Base-by-base conservation (phyloP, 2,329 filamentous ascomycete species). In the Aspergillus udagawae region DNA sequence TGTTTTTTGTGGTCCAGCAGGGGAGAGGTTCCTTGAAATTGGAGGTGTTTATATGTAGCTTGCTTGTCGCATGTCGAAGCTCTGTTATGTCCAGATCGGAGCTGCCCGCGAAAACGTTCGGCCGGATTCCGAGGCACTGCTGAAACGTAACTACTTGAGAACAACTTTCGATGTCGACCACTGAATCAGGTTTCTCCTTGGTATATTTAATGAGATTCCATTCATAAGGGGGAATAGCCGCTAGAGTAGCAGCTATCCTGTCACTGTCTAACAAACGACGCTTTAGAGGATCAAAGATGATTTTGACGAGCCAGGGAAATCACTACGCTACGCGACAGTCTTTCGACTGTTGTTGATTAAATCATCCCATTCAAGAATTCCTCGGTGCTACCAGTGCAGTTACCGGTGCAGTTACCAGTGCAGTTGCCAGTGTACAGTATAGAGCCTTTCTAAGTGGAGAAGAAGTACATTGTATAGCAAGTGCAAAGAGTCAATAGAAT, bases 31-130 rank as follows among this genome's bases (percentile, higher is more conserved):
- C 6, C 14, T 35, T 45, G 27, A 28, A 48, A 51, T 38, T 35
- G 50, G 38, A 27, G 49, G 51, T 20, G 45, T 44, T 23, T n/a
- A 53, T 51, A 35, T 52, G 53, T 28, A 49, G 28, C 50, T 50
- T 56, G 27, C 41, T 55, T 45, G 53, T 55, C 50, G 49, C 50
- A 52, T 49, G 28, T 32, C 14, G 48, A 50, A 49, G 47, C 48
- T 53, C 25, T 32, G 52, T 29, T 50, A 27, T 52, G 44, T 29
- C 42, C 35, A 35, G 28, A 49, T 27, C 47, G 45, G 58, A 54
- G 53, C 32, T 51, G 20, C 44, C 58, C 65, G 66, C 66, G 60
- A 67, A 67, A 68, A 66, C 60, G 58, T 67, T 66, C 60, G 63
- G 61, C 75, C 73, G 54, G 63, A 51, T 56, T 52, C 69, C 42